Base-by-base conservation (phyloP, 768 basidiomycete species). In the Leccinum longicurvipes region DNA sequence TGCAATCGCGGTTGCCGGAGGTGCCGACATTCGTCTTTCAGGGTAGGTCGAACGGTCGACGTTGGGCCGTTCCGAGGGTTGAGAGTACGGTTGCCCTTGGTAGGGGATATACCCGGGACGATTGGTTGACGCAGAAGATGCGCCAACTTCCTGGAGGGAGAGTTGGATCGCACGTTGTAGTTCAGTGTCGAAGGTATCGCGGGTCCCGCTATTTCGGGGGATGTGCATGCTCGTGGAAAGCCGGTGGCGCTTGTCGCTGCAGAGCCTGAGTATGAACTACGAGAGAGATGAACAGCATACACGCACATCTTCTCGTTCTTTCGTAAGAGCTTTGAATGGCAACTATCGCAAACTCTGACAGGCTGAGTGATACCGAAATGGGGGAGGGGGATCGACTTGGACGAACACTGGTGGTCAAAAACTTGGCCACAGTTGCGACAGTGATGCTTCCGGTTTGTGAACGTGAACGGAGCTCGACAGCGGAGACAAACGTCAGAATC, bases 391-490 rank as follows among this genome's bases (percentile, higher is more conserved):
- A 92, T 83, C 3, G 80, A 75, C 72, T 93, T 90, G 31, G 89
- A 86, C 0, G 93, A 95, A 70, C 97, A 99, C 41, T 84, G 80
- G 53, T 95, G 93, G 73, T 98, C 96, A 67, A 97, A 98, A 14
- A 98, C 93, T 68, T 89, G 87, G 8, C 97, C 97, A 73, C 97
- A 99, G 70, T 98, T 98, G 14, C 97, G 85, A 69, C 97, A 99
- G 66, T 99, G 97, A 65, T 99, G 97, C 69, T 98, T 98, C 50
- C 97, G 83, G 68, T 98, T 98, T 28, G 94, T 97, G 69, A 98
- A 94, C 0, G 86, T 83, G 72, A 99, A 99, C 0, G 91, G 70
- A 0, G 89, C 86, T 17, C 97, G 83, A 71, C 97, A 99, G 19
- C 93, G 85, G 55, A 96, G 82, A 70, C 97, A 99, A 15, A 94